Evolutionary conservation across 2,329 filamentous ascomycete genomes (phyloP).

Genomic region (Aciculosporium take): DNA sequence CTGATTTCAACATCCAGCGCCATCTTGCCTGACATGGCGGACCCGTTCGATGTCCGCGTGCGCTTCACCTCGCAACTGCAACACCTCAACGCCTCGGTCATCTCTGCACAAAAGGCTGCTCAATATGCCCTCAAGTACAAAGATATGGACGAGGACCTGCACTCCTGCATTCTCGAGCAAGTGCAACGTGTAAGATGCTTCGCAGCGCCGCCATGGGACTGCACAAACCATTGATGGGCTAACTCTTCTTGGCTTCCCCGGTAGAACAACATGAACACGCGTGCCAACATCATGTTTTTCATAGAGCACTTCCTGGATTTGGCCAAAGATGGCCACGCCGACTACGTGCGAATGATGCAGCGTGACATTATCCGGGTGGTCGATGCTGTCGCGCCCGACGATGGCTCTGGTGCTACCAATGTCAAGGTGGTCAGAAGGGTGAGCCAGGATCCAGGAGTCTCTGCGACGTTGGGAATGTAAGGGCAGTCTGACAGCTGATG

Average conservation of each 20-base stretch:
- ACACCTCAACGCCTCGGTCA: slow-evolving; percentile 79
- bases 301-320: slow-evolving; percentile 88
- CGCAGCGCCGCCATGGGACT: too few relatives aligned
- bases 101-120: slow-evolving; percentile 80
- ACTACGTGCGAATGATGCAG: slow-evolving; percentile 90
- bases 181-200: slow-evolving; percentile 52
- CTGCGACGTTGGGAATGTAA: background rate
- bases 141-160: slow-evolving; percentile 92
- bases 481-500: background rate
- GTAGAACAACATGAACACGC: slow-evolving; percentile 86
- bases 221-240: background rate
- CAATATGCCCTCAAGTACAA: slow-evolving; percentile 88
- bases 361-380: slow-evolving; percentile 84
- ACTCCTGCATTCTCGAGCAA: slow-evolving; percentile 94
- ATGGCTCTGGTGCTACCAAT: slow-evolving; percentile 81
- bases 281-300: slow-evolving; percentile 99
- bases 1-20: background rate
- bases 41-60: slow-evolving; percentile 97
- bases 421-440: slow-evolving; percentile 84
- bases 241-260: background rate
- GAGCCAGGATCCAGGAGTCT: slow-evolving; percentile 11
- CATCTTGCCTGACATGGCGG: slow-evolving; percentile 32
- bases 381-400: slow-evolving; percentile 76
- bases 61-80: slow-evolving; percentile 85
- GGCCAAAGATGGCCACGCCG: slow-evolving; percentile 58